Percentiles rank a stretch among this genome's conserved stretches.
Evolutionary conservation across 176 grass and related monocot genomes (phyloP).

Genomic region (Rhynchospora tenuis): DNA sequence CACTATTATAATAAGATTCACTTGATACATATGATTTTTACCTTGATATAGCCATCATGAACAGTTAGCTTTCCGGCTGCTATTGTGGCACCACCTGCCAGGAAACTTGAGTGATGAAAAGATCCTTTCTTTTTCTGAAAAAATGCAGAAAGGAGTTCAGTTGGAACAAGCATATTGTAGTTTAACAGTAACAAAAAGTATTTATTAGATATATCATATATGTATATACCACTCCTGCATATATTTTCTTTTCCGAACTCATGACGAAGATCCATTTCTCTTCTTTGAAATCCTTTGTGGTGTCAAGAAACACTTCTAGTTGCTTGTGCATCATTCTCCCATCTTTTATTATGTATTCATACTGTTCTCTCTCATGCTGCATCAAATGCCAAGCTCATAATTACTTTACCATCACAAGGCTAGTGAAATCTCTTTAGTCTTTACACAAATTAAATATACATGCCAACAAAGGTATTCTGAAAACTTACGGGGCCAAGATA

Average conservation of each 20-base stretch:
- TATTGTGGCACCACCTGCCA: constrained; percentile 67
- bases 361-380: constrained; percentile 35
- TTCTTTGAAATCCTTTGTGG: constrained; percentile 20
- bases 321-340: constrained; percentile 24
- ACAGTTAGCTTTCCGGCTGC: constrained; percentile 58
- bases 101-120: constrained; percentile 88
- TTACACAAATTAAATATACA: neutral
- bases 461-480: neutral
- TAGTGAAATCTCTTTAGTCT: neutral
- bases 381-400: neutral
- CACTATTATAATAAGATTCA: neutral
- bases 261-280: constrained; percentile 44
- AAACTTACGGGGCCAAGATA: constrained; percentile 32
- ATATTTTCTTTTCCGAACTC: constrained; percentile 32
- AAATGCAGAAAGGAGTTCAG: neutral
- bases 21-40: constrained; percentile 7
- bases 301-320: constrained; percentile 2
- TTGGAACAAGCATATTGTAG: too few species aligned
- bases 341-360: constrained; percentile 30
- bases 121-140: constrained; percentile 56
- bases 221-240: constrained; percentile 28
- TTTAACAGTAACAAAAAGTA: neutral
- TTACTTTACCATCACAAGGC: neutral
- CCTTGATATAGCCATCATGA: constrained; percentile 58
- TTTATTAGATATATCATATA: neutral